Evolutionary conservation across 495 filamentous ascomycete genomes (phyloP).

Genomic region (Xylaria castorea): DNA sequence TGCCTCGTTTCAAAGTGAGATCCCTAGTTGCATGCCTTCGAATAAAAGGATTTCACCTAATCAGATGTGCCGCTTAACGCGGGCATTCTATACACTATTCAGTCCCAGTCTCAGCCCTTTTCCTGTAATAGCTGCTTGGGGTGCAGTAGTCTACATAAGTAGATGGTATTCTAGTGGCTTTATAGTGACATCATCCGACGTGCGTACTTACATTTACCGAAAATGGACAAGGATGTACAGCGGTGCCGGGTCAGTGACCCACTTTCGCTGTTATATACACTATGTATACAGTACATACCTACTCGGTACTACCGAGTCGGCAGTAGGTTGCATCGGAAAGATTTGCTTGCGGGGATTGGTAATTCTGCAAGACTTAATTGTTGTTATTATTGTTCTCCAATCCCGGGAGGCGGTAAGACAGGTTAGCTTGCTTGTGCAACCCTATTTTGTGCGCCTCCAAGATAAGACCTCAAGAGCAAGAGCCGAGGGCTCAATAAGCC

Average conservation of each 20-base stretch:
- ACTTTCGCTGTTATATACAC: background rate
- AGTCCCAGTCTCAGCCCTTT: background rate
- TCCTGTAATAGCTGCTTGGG: background rate
- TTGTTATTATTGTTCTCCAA: background rate
- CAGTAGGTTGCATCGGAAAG: background rate
- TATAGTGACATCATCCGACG: constrained; percentile 6
- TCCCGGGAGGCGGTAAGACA: constrained; percentile 5
- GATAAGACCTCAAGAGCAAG: background rate
- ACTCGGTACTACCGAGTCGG: too few species aligned
- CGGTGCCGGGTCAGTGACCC: background rate
- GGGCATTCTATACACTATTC: background rate
- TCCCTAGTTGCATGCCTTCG: background rate
- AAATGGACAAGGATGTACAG: background rate
- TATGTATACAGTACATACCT: too few species aligned
- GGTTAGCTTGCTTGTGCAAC: background rate
- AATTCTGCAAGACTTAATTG: background rate
- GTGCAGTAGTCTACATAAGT: constrained; percentile 11
- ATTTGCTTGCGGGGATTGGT: background rate
- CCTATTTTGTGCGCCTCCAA: constrained; percentile 1
- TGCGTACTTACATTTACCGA: background rate
- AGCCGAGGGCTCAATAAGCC: background rate
- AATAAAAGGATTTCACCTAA: background rate
- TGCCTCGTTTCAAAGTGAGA: background rate
- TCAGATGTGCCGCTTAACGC: constrained; percentile 13
- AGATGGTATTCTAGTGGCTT: background rate